Conservation (phyloP, 495 filamentous ascomycete species). For the Sabuloglossum arenarium region DNA sequence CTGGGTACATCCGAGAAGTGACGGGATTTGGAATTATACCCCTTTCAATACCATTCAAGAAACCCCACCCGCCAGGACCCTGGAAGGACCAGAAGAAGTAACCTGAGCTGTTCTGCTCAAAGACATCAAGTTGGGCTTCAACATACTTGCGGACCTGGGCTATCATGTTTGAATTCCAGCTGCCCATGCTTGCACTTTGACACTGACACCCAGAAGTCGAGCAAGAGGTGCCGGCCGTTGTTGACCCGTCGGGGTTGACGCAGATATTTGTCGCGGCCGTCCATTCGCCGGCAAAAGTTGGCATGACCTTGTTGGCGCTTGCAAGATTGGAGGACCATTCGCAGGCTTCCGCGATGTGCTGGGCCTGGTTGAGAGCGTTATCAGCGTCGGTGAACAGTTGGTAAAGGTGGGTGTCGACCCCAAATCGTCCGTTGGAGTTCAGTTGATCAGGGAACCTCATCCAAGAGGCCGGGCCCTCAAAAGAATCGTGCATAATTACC, state of each 20-base stretch:
- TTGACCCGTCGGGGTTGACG: conserved; percentile 15
- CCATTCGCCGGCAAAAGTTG: conserved; percentile 47
- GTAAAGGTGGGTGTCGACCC: conserved; percentile 45
- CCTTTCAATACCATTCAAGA: conserved; percentile 16
- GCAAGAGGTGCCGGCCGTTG: not conserved
- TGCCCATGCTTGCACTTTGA: conserved; percentile 27
- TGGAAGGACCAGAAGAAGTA: conserved; percentile 23
- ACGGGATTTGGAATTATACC: conserved; percentile 20
- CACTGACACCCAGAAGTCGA: not conserved
- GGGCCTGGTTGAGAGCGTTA: conserved; percentile 24
- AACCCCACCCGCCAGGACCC: conserved; percentile 20
- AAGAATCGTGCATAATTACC: conserved; percentile 48
- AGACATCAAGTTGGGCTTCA: conserved; percentile 22
- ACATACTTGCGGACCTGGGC: conserved; percentile 18
- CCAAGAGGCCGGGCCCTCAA: conserved; percentile 38
- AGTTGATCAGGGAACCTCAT: conserved; percentile 40
- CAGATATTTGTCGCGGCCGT: conserved; percentile 33
- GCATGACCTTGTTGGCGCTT: conserved; percentile 21
- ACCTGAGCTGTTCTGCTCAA: conserved; percentile 15
- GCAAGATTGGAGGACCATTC: conserved; percentile 8
- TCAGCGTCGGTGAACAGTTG: conserved; percentile 42
- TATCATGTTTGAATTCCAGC: conserved; percentile 22
- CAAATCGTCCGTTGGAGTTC: conserved; percentile 21
- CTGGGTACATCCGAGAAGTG: conserved; percentile 5
- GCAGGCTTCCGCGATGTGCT: conserved; percentile 32